Conservation (phyloP, 2,329 filamentous ascomycete genomes). For the Trichoderma aggressivum region DNA sequence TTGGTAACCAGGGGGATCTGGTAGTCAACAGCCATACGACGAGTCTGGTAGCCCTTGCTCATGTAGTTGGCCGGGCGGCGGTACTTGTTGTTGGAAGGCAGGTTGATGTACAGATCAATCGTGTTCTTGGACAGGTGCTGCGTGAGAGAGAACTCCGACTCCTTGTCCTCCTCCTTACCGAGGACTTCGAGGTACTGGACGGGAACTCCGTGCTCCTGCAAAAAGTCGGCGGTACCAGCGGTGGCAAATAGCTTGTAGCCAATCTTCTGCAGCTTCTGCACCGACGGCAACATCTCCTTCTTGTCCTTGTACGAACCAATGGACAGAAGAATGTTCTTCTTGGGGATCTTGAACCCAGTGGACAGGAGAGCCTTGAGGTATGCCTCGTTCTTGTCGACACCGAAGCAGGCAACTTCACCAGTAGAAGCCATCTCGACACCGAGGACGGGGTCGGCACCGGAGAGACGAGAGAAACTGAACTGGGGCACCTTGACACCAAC, state of each 20-base stretch:
- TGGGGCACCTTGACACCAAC: conserved; percentile 98
- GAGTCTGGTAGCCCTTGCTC: conserved; percentile 94
- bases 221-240: conserved; percentile 92
- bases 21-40: conserved; percentile 96
- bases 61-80: conserved; percentile 96
- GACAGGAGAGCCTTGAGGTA: conserved; percentile 95
- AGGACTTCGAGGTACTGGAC: conserved; percentile 94
- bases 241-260: conserved; percentile 97
- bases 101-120: conserved; percentile 98
- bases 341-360: conserved; percentile 93
- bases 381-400: conserved; percentile 92
- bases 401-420: conserved; percentile 96
- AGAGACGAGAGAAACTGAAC: conserved; percentile 97
- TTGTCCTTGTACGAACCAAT: conserved; percentile 99
- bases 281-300: conserved; percentile 90
- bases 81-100: conserved; percentile 98
- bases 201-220: conserved; percentile 85
- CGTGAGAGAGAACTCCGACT: conserved; percentile 93
- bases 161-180: conserved; percentile 75
- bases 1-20: conserved; percentile 97
- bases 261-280: conserved; percentile 82
- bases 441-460: conserved; percentile 90
- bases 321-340: conserved; percentile 90
- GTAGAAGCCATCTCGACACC: conserved; percentile 99
- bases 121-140: conserved; percentile 97